Conservation (phyloP, 192 early-diverging fungal species). For the Mortierella antarctica region DNA sequence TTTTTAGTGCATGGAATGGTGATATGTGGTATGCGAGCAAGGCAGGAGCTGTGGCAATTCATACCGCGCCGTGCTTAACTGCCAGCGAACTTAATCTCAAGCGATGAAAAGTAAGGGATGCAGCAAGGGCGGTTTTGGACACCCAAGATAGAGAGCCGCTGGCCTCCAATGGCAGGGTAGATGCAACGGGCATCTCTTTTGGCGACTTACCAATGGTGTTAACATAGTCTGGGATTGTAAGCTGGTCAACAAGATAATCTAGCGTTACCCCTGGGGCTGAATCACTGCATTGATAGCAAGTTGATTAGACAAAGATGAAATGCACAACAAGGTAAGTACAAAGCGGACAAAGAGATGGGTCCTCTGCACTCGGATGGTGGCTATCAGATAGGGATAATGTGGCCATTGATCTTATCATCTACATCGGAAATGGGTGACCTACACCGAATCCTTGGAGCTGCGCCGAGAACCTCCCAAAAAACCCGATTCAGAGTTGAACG, state of each 20-base stretch:
- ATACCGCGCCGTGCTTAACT: no score
- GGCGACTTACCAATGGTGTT: conserved; percentile 35
- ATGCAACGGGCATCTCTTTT: neutral
- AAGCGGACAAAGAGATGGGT: neutral
- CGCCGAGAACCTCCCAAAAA: conserved; percentile 21
- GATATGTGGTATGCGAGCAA: no score
- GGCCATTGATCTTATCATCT: no score
- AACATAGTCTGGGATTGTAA: conserved; percentile 41
- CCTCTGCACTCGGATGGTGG: no score
- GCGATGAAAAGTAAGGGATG: no score
- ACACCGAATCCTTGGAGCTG: conserved; percentile 50
- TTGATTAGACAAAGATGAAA: neutral
- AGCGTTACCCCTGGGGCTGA: conserved; percentile 39
- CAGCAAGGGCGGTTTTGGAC: no score
- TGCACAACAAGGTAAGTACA: neutral
- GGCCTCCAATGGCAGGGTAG: neutral
- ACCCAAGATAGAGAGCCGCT: neutral
- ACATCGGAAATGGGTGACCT: conserved; percentile 7
- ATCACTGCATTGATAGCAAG: conserved; percentile 14
- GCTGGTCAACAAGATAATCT: conserved; percentile 39
- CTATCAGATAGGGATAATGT: no score
- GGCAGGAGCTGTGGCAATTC: no score
- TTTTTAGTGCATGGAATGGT: no score
- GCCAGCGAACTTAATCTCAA: no score
- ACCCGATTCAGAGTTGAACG: conserved; percentile 24